Conservation (phyloP, 2,329 filamentous ascomycete genomes). For the Fusarium goolgardi region DNA sequence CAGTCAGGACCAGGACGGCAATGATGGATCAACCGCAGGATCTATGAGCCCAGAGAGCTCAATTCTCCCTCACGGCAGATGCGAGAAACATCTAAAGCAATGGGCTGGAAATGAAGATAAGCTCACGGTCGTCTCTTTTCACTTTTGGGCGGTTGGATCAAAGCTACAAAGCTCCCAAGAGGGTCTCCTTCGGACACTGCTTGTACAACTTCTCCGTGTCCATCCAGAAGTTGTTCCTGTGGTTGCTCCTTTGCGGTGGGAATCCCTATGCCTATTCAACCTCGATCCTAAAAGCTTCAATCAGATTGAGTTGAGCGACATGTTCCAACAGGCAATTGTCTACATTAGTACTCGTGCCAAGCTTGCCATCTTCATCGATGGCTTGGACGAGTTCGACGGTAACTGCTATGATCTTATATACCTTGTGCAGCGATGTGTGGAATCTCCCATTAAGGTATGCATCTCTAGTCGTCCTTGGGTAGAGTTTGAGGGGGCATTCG, state of each 20-base stretch:
- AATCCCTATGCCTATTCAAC: conserved; percentile 19
- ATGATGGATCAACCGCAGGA: accelerated
- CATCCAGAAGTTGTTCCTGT: not conserved
- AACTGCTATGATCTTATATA: not conserved
- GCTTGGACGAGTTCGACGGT: conserved; percentile 17
- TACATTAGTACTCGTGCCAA: not conserved
- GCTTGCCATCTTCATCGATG: conserved; percentile 16
- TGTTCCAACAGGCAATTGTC: not conserved
- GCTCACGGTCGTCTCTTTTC: conserved; percentile 10
- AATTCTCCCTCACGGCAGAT: accelerated
- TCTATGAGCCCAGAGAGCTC: accelerated
- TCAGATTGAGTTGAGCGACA: not conserved
- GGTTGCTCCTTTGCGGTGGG: conserved; percentile 6
- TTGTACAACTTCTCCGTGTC: conserved; percentile 9
- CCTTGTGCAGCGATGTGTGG: not conserved
- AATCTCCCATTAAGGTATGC: not conserved
- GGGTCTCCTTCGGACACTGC: conserved; percentile 7
- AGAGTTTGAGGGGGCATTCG: conserved; percentile 14
- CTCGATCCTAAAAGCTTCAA: not conserved
- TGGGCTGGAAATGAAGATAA: not conserved
- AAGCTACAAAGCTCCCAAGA: not conserved
- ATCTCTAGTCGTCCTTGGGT: conserved; percentile 20
- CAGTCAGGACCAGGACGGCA: not conserved
- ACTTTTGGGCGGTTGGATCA: conserved; percentile 34
- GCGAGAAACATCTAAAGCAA: not conserved